A percentile compares a stretch with the other conserved stretches of the same genome.
phyloP scores from a whole-genome alignment of 441 rosid species.

The Pelargonium citronellum region DNA sequence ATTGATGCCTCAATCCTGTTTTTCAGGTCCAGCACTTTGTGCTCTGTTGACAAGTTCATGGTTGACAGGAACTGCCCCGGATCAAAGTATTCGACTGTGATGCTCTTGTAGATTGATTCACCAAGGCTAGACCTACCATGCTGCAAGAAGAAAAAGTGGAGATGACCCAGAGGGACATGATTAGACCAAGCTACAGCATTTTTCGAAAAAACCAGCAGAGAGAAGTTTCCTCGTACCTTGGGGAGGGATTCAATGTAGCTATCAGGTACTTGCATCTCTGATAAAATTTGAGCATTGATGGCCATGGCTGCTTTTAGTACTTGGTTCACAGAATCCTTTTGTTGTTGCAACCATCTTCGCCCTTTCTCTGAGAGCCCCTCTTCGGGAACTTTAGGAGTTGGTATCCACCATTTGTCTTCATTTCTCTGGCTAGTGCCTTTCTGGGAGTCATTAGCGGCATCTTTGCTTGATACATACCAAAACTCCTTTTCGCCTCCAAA shows the following conservation, averaged over 20 bases:
- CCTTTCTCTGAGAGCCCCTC: conserved; percentile 65
- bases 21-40: conserved; percentile 79
- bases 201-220: not conserved
- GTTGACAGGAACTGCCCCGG: conserved; percentile 68
- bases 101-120: conserved; percentile 57
- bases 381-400: conserved; percentile 70
- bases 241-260: conserved; percentile 92
- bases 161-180: not conserved
- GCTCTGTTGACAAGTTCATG: conserved; percentile 80
- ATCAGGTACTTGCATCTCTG: conserved; percentile 90
- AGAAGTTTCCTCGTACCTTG: conserved; percentile 42
- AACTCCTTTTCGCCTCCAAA: conserved; percentile 60
- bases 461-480: conserved; percentile 32
- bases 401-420: conserved; percentile 97
- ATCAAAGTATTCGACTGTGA: conserved; percentile 76
- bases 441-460: conserved; percentile 63
- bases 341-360: conserved; percentile 65
- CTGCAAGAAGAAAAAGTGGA: conserved; percentile 27
- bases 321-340: conserved; percentile 83
- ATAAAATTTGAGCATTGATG: conserved; percentile 81
- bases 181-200: not conserved
- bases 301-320: conserved; percentile 98
- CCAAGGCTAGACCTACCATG: conserved; percentile 92
- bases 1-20: conserved; percentile 88
- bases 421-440: conserved; percentile 49